phyloP scores from a whole-genome alignment of 2,329 filamentous ascomycete genomes.

The Fusarium xylarioides region DNA sequence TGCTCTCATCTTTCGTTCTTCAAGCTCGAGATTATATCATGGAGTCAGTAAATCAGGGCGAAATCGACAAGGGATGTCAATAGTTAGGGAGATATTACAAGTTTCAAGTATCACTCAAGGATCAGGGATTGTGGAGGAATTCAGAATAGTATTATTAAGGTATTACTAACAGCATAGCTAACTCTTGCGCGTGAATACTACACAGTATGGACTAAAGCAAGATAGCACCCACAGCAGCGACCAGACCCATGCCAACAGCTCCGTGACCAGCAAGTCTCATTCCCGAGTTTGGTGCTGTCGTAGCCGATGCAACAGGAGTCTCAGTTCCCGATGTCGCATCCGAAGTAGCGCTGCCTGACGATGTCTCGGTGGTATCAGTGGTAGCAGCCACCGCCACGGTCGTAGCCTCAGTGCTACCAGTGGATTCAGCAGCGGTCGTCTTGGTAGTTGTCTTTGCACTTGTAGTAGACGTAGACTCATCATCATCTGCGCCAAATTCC shows the following conservation, averaged over 20 bases:
- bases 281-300: not conserved
- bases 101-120: too few species aligned
- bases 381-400: not conserved
- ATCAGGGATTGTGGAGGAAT: not conserved
- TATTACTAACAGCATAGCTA: not conserved
- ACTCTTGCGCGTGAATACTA: not conserved
- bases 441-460: slow-evolving; percentile 3
- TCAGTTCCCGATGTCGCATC: not conserved
- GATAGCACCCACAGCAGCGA: not conserved
- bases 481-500: slow-evolving; percentile 12
- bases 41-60: not conserved
- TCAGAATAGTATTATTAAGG: not conserved
- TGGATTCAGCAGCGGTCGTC: not conserved
- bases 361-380: not conserved
- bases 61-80: too few species aligned
- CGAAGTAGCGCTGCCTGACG: not conserved
- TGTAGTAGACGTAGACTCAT: not conserved
- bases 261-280: not conserved
- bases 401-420: not conserved
- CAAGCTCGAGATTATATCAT: too few species aligned
- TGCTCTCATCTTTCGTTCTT: too few species aligned
- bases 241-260: not conserved
- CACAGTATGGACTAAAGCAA: not conserved
- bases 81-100: rapidly evolving
- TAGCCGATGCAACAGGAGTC: not conserved